These are phyloP conservation scores for Ophiostoma sp. DNA, from an alignment of 2,329 filamentous ascomycete genomes.

Conservation along the genomic window DNA sequence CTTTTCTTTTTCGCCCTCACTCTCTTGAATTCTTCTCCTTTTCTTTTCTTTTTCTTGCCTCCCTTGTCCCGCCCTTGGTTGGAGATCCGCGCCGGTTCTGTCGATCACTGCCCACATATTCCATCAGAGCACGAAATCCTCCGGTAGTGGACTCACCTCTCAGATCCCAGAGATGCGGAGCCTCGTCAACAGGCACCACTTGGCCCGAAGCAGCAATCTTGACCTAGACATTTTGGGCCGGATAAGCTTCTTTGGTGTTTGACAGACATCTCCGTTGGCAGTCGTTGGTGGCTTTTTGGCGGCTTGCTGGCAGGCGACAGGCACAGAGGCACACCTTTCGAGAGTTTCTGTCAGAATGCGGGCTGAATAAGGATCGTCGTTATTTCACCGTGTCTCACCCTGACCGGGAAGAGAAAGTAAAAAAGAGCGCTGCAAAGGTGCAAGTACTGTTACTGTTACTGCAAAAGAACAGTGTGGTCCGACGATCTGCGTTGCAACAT, in stretches of 20 bases:
- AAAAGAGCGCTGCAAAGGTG: background rate
- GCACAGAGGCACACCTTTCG: background rate
- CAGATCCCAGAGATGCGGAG: slow-evolving; percentile 1
- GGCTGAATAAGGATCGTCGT: slow-evolving; percentile 16
- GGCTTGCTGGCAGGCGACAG: background rate
- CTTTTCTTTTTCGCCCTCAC: background rate
- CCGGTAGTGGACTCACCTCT: background rate
- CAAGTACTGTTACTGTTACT: background rate
- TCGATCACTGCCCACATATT: background rate
- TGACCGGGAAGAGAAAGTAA: background rate
- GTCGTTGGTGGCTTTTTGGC: background rate
- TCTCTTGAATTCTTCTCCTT: background rate
- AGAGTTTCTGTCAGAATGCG: slow-evolving; percentile 12
- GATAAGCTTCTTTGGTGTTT: slow-evolving; percentile 9
- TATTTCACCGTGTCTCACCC: slow-evolving; percentile 16
- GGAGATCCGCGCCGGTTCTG: background rate
- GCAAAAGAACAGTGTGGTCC: background rate
- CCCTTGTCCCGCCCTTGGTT: slow-evolving; percentile 5
- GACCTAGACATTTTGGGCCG: background rate
- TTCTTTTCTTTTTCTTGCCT: background rate
- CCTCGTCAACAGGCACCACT: slow-evolving; percentile 1
- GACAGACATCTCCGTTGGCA: background rate
- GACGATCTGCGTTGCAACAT: background rate
- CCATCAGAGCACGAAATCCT: slow-evolving; percentile 10
- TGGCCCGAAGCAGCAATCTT: background rate